Evolutionary conservation across 306 rosid species (phyloP).

Genomic region (Sesbania bispinosa): DNA sequence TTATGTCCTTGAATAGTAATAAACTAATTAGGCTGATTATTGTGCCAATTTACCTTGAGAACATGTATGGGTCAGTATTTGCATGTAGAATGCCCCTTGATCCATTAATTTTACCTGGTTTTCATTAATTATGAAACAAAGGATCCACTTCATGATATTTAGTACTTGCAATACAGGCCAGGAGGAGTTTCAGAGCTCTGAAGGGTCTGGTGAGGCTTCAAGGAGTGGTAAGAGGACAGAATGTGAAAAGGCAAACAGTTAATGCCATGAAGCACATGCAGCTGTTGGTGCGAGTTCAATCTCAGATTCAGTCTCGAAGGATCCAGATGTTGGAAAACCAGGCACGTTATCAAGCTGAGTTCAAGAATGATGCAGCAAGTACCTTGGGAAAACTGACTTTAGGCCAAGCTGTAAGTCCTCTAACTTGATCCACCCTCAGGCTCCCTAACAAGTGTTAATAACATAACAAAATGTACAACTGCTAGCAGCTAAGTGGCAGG

Average conservation of each 20-base stretch:
- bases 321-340: slow-evolving; percentile 91
- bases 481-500: background rate
- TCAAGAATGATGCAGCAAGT: slow-evolving; percentile 62
- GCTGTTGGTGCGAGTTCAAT: slow-evolving; percentile 85
- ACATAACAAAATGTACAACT: background rate
- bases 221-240: slow-evolving; percentile 97
- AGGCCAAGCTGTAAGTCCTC: slow-evolving; percentile 60
- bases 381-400: slow-evolving; percentile 70
- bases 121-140: background rate
- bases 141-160: slow-evolving; percentile 10
- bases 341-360: slow-evolving; percentile 68
- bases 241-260: slow-evolving; percentile 89
- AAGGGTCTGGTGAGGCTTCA: slow-evolving; percentile 97
- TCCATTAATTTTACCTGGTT: background rate
- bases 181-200: slow-evolving; percentile 91
- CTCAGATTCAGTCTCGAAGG: slow-evolving; percentile 91
- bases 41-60: slow-evolving; percentile 6
- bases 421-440: background rate
- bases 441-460: slow-evolving; percentile 1
- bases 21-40: slow-evolving; percentile 4
- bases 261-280: slow-evolving; percentile 99
- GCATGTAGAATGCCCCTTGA: background rate
- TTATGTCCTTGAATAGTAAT: slow-evolving; percentile 14
- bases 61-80: background rate
- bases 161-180: slow-evolving; percentile 53